These are phyloP conservation scores for Helotiales sp. DNA, from an alignment of 2,329 filamentous ascomycete species.

Conservation along the genomic window DNA sequence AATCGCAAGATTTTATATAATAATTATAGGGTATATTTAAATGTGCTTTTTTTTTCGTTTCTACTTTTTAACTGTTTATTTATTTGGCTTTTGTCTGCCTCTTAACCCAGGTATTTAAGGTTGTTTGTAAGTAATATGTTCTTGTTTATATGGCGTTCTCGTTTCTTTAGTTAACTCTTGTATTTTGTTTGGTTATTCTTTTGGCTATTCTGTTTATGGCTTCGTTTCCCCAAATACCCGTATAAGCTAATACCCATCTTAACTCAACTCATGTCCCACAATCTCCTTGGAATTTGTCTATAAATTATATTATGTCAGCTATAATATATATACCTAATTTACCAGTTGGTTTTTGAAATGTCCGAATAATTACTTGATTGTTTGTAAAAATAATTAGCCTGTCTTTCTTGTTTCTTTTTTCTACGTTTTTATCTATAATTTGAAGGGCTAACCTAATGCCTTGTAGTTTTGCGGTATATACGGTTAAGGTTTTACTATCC, in stretches of 20 bases:
- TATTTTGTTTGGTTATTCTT: not conserved
- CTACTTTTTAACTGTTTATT: not conserved
- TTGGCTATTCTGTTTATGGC: no score
- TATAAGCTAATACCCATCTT: no score
- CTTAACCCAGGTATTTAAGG: not conserved
- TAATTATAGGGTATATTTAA: not conserved
- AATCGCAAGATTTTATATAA: not conserved
- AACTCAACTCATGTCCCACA: constrained; percentile 17
- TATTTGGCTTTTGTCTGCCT: not conserved
- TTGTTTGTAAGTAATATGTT: not conserved
- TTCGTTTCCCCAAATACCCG: no score
- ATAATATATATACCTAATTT: constrained; percentile 1
- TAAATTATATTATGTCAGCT: constrained; percentile 6
- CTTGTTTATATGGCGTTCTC: not conserved
- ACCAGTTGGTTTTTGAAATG: not conserved
- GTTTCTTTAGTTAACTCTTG: not conserved
- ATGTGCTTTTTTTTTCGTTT: not conserved
- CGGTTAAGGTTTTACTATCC: no score
- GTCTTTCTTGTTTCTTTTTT: constrained; percentile 18
- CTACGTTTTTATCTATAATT: constrained; percentile 16
- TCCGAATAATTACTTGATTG: constrained; percentile 2
- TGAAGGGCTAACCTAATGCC: constrained; percentile 28
- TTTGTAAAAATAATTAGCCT: no score
- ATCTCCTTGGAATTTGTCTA: constrained; percentile 9
- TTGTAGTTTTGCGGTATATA: constrained; percentile 33